Conservation (phyloP, 768 basidiomycete genomes). For the Termitomyces sp. region DNA sequence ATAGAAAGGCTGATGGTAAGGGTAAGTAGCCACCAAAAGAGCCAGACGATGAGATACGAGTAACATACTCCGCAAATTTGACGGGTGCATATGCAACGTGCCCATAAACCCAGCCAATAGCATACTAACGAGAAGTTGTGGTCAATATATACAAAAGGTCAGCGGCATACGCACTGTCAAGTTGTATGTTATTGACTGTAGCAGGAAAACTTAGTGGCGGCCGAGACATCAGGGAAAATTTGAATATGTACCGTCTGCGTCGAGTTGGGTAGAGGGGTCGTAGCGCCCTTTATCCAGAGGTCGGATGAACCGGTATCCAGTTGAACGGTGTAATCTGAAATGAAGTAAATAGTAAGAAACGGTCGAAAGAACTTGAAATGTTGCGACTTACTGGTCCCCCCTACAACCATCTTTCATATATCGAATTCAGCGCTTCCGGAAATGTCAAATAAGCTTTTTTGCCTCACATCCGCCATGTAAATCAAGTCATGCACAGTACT, state of each 20-base stretch:
- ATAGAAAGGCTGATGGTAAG: conserved; percentile 46
- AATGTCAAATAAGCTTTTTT: conserved; percentile 2
- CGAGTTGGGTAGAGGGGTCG: conserved; percentile 41
- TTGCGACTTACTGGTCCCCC: conserved; percentile 39
- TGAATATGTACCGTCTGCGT: conserved; percentile 39
- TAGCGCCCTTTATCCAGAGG: conserved; percentile 58
- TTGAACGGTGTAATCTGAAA: conserved; percentile 64
- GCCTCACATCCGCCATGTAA: conserved; percentile 70
- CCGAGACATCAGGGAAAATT: neutral
- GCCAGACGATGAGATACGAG: neutral
- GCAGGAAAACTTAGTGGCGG: conserved; percentile 2
- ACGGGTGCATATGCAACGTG: conserved; percentile 55
- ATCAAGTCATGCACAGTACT: conserved; percentile 75
- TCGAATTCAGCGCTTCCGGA: conserved; percentile 1
- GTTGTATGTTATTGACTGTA: conserved; percentile 45
- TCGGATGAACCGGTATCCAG: conserved; percentile 85
- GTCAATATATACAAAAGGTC: conserved; percentile 1
- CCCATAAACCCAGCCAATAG: conserved; percentile 75
- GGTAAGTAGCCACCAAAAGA: neutral
- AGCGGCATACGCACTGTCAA: conserved; percentile 44
- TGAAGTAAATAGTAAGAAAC: conserved; percentile 2
- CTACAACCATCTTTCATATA: conserved; percentile 55
- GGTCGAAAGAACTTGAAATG: neutral
- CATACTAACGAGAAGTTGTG: conserved; percentile 46
- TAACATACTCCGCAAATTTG: conserved; percentile 62